Conservation (phyloP, 2,329 filamentous ascomycete species). For the Talaromyces atroroseus region DNA sequence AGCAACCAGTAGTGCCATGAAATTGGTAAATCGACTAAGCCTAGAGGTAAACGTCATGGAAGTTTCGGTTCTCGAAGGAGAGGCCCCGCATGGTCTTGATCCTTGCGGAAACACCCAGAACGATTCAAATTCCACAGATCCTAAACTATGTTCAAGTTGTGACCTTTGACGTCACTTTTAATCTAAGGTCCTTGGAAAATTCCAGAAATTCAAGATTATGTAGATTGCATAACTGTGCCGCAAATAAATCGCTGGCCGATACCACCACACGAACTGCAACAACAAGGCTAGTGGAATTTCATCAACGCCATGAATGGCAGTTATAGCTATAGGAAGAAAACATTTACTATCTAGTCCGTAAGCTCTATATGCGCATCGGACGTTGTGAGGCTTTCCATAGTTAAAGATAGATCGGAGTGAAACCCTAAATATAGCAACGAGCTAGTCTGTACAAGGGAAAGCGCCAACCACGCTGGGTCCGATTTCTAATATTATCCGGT, state of each 20-base stretch:
- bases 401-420: neutral
- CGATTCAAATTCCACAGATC: neutral
- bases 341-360: neutral
- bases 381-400: neutral
- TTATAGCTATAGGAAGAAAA: neutral
- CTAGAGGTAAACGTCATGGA: neutral
- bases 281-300: neutral
- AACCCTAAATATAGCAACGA: conserved; percentile 3
- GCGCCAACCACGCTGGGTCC: neutral
- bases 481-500: conserved; percentile 7
- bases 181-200: neutral
- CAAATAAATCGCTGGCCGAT: neutral
- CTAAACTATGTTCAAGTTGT: neutral
- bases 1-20: neutral
- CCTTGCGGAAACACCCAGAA: neutral
- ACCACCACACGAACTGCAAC: neutral
- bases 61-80: neutral
- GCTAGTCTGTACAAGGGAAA: neutral
- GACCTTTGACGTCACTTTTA: too few species aligned
- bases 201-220: neutral
- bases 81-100: neutral
- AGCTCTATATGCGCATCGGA: neutral
- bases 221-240: neutral
- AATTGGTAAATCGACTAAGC: neutral
- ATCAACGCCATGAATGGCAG: neutral